Evolutionary conservation across 176 grass and related monocot species (phyloP).

Genomic region (Neostapfia colusana): DNA sequence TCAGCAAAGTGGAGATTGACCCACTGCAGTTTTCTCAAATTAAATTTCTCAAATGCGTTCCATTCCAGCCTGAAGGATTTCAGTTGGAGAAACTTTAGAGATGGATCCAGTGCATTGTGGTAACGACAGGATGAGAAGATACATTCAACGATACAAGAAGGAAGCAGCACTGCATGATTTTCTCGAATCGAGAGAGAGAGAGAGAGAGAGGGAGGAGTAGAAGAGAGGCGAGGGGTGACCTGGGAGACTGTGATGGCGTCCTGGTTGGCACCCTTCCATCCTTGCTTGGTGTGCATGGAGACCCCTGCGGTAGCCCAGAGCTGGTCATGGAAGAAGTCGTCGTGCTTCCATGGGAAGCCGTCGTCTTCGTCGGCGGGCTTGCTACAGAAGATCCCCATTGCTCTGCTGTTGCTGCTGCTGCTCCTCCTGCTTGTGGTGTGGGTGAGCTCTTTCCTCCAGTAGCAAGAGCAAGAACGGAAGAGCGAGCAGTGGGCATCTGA

Average conservation of each 20-base stretch:
- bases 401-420: background rate
- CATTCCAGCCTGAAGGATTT: background rate
- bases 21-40: background rate
- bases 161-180: background rate
- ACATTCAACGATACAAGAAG: background rate
- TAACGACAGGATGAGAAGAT: background rate
- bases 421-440: background rate
- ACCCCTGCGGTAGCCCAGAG: constrained; percentile 45
- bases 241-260: constrained; percentile 84
- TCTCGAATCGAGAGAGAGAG: background rate
- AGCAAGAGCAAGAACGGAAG: background rate
- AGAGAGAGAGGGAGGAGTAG: background rate
- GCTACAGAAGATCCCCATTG: constrained; percentile 89
- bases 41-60: background rate
- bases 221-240: constrained; percentile 23
- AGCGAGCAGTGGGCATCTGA: background rate
- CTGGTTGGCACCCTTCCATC: constrained; percentile 92
- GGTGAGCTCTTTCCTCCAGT: background rate
- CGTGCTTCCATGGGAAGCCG: constrained; percentile 45
- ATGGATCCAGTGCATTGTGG: constrained; percentile 4
- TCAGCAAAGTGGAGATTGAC: background rate
- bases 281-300: constrained; percentile 84
- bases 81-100: background rate
- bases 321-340: constrained; percentile 46
- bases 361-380: constrained; percentile 40